Evolutionary conservation across 805 yeast species (phyloP).

Genomic region (Debaryomyces castellii): DNA sequence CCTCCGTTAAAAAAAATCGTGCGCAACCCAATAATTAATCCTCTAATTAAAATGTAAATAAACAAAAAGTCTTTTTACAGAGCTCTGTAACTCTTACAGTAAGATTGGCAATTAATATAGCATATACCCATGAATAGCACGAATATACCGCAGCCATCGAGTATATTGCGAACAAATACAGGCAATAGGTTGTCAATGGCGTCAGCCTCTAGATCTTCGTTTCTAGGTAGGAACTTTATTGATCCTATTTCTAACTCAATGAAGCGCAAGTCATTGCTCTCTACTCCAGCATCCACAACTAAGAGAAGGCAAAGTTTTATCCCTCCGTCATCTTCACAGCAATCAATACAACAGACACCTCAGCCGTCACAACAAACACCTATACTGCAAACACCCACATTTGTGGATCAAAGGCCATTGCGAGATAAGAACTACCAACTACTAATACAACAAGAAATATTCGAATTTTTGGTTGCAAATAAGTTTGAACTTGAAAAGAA

Average conservation of each 20-base stretch:
- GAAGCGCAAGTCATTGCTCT: conserved; percentile 28
- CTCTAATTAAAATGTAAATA: not conserved
- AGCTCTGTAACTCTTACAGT: not conserved
- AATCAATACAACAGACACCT: conserved; percentile 15
- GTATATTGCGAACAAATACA: conserved; percentile 13
- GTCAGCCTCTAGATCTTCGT: conserved; percentile 18
- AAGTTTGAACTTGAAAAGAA: conserved; percentile 75
- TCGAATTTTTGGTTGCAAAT: conserved; percentile 59
- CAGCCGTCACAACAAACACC: conserved; percentile 12
- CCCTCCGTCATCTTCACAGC: conserved; percentile 12
- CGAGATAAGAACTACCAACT: conserved; percentile 69
- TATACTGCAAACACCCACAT: conserved; percentile 8
- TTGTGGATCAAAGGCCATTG: conserved; percentile 70
- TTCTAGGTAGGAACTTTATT: conserved; percentile 17
- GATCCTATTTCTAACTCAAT: conserved; percentile 12
- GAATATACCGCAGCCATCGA: conserved; percentile 12
- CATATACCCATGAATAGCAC: conserved; percentile 8
- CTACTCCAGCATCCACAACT: conserved; percentile 34
- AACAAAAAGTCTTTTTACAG: not conserved
- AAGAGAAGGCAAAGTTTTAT: conserved; percentile 21
- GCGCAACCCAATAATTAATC: not conserved
- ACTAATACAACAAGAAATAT: conserved; percentile 64
- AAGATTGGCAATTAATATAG: not conserved
- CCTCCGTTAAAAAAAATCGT: no score
- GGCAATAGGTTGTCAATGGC: conserved; percentile 21